Evolutionary conservation across 2,329 filamentous ascomycete genomes (phyloP), one percentile per base, ranked within the genome.

Genomic region (Fusarium secorum): DNA sequence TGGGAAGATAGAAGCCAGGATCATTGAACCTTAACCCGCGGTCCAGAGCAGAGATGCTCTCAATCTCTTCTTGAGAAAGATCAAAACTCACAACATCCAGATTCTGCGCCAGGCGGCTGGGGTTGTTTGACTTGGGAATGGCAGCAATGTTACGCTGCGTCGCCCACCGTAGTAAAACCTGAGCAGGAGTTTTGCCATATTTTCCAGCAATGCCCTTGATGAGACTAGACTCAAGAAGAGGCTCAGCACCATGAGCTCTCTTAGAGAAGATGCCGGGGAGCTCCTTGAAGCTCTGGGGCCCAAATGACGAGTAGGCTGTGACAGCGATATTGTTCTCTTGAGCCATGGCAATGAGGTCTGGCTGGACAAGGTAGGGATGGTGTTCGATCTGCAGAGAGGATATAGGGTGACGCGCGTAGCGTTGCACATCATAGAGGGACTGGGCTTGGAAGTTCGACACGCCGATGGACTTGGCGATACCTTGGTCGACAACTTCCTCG

Each of bases 401-500:
- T 84, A 86, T 42, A 79, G 81, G 78, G 86, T 83, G 68, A 57
- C 84, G 83, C 55, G 87, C 87, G 79, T 90, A 90, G 57, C 85
- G 83, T 72, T 89, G 81, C 53, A 91, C 81, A 78, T 91, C 88
- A 79, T 90, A 86, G 64, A 91, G 78, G 30, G 87, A 81, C 72
- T 86, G 83, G 22, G 84, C 84, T 74, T 85, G 86, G 87, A 94
- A 95, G 86, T 96, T 96, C 83, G 87, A 91, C 66, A 96, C 85
- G 70, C 93, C 93, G 78, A 95, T 94, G 80, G 87, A 89, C 77
- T 86, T 88, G 70, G 90, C 85, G 49, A 95, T 85, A 30, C 88
- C 88, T 78, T 86, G 83, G 74, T 88, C 87, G 61, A 93, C 91
- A 46, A 94, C 85, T 56, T 81, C 79, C 84, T 95, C 93, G 86